Base-by-base conservation (phyloP, 1,139 yeast species). In the Zygotorulaspora mrakii region DNA sequence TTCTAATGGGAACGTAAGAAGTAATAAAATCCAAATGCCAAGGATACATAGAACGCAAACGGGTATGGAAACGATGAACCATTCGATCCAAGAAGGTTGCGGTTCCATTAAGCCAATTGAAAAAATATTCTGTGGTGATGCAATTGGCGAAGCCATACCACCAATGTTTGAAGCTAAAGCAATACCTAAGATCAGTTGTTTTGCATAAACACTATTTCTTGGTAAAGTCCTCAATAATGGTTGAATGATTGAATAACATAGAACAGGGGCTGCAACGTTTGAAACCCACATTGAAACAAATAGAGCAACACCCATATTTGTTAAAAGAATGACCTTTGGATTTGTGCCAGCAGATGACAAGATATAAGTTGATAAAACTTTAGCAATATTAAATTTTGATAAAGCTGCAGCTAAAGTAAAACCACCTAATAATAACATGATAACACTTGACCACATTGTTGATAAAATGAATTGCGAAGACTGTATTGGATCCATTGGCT, bases 61-160 rank as follows among this genome's bases (percentile, higher is more conserved):
- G 0, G 97, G 97, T 18, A 88, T 68, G 0, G 95, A 78, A 35
- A 89, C 78, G 10, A 82, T 79, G 61, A 89, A 89, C 96, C 97
- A 89, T 58, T 85, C 84, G 10, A 84, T 82, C 97, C 97, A 89
- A 11, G 94, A 85, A 2, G 96, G 96, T 48, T 74, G 79, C 4
- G 96, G 96, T 39, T 69, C 70, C 96, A 89, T 89, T 49, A 82
- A 71, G 47, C 87, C 87, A 38, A 89, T 70, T 1, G 96, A 95
- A 55, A 89, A 79, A 49, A 89, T 85, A 62, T 89, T 89, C 61
- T 89, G 97, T 3, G 97, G 97, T 6, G 95, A 85, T 1, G 96
- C 87, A 57, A 89, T 89, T 8, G 97, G 97, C 2, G 96, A 86
- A 0, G 95, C 83, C 94, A 88, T 88, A 54, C 97, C 97, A 18